Evolutionary conservation across 208 protist species (phyloP), one percentile per base, ranked within the genome.

Genomic region (Acanthamoeba healyi): DNA sequence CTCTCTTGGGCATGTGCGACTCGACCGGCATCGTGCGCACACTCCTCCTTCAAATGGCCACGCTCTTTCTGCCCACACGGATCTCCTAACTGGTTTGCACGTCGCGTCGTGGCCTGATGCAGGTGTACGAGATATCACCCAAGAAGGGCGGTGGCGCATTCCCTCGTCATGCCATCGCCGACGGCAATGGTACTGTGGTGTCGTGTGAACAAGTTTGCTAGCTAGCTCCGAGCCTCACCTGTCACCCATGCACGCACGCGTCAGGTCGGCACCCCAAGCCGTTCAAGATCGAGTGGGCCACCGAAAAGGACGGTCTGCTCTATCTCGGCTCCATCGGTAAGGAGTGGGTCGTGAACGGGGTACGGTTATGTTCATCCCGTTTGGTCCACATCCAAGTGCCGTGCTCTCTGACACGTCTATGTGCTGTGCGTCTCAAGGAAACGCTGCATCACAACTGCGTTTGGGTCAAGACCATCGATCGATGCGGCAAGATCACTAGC

Each of bases 321-420:
- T 95, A 95, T 36, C 34, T 97, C 9, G 96, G 96, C 34, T 96
- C 92, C 74, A 95, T 96, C 49, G 96, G 96, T 61, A 97, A 96
- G 65, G 95, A 97, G 32, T 97, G 90, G 89, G 96, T 94, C 36
- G 88, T 93, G 3, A 58, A 93, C 79, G 88, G 88, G 88, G 88
- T 93, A 81, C 46, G 2, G n/a, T n/a, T n/a, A n/a, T 2, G 24
- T 36, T 17, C n/a, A 49, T 49, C 84, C n/a, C 36, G 22, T 79
- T 54, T 24, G 22, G 1, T 2, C 32, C 2, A 49, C 15, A 49
- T 26, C 36, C 15, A 12, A n/a, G 10, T 36, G 19, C 26, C 6
- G 74, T 32, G 15, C 9, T 5, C 58, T n/a, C n/a, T n/a, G n/a
- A n/a, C n/a, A n/a, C n/a, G n/a, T n/a, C n/a, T n/a, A n/a, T n/a